Percentiles rank a stretch among this genome's conserved stretches.
Conservation (phyloP, 129 eudicot genomes). For the Flaveria sonorensis region DNA sequence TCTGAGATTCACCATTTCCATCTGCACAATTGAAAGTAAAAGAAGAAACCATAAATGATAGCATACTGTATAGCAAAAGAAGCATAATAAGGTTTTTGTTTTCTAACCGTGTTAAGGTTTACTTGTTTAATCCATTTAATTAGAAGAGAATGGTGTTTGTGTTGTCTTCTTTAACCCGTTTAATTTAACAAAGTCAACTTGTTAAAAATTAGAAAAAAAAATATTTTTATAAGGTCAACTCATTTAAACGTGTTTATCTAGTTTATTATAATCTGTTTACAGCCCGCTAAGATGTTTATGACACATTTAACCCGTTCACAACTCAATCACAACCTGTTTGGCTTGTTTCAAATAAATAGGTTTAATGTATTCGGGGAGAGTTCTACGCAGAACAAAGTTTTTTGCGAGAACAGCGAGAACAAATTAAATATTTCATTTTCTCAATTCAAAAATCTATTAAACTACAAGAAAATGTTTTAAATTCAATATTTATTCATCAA, state of each 20-base stretch:
- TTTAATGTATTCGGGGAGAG: no score
- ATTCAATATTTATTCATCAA: no score
- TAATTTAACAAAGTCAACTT: background rate
- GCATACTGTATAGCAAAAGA: background rate
- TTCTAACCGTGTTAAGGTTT: background rate
- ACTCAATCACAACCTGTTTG: background rate
- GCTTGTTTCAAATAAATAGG: background rate
- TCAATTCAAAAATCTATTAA: no score
- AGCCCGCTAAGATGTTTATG: background rate
- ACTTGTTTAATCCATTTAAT: background rate
- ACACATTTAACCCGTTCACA: background rate
- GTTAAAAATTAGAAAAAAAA: background rate
- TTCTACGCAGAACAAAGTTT: no score
- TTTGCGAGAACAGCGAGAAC: no score
- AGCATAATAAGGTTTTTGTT: background rate
- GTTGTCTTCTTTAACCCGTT: background rate
- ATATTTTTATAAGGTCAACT: background rate
- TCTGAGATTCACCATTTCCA: constrained; percentile 63
- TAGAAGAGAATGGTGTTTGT: background rate
- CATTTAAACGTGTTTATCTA: background rate
- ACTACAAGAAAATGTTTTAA: no score
- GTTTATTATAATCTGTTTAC: background rate
- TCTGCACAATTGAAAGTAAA: constrained; percentile 42
- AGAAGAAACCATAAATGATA: background rate
- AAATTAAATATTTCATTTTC: no score